Conservation (phyloP, 495 filamentous ascomycete species). For the Neurospora sp. region DNA sequence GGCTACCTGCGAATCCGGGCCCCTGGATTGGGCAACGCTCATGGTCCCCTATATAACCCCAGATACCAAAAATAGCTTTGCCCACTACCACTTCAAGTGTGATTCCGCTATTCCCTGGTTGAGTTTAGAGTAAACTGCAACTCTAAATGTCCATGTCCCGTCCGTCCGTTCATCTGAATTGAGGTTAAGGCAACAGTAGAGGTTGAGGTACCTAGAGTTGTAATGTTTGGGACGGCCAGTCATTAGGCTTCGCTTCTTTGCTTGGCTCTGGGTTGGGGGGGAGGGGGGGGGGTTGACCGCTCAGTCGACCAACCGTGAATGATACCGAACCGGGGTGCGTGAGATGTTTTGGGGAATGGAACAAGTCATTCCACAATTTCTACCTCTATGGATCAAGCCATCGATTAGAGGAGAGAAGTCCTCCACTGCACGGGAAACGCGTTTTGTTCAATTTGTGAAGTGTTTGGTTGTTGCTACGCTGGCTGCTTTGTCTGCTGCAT, state of each 20-base stretch:
- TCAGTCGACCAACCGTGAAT: background rate
- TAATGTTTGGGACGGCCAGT: background rate
- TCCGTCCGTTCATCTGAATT: background rate
- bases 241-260: background rate
- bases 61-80: background rate
- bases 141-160: background rate
- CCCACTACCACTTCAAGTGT: background rate
- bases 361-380: background rate
- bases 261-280: no score
- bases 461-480: background rate
- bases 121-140: background rate
- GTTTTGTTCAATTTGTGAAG: background rate
- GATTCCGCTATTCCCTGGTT: background rate
- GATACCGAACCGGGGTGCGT: background rate
- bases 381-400: background rate
- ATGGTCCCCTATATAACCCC: background rate
- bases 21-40: conserved; percentile 23
- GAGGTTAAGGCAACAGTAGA: background rate
- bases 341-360: background rate
- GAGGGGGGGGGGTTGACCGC: background rate
- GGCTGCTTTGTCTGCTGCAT: background rate
- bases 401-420: background rate
- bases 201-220: no score
- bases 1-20: conserved; percentile 20
- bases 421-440: background rate